Evolutionary conservation across 2,329 filamentous ascomycete genomes (phyloP).

Genomic region (Diaporthe longicolla): DNA sequence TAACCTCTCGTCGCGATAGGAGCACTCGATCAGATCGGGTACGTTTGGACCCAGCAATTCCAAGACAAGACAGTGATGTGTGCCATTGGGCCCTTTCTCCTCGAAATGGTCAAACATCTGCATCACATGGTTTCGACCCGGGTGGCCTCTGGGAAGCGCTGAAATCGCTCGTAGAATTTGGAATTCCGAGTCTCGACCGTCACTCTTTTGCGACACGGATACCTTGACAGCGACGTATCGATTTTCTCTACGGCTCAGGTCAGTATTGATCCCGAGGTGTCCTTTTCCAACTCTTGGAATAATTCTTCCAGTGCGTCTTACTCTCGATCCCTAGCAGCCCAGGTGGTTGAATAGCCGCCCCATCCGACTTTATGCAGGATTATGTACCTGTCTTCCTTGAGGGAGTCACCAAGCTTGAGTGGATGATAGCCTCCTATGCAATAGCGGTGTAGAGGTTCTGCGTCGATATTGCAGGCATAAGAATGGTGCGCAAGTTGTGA

Average conservation of each 20-base stretch:
- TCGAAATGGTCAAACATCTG: conserved; percentile 2
- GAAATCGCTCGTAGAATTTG: neutral
- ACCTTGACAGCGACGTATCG: conserved; percentile 5
- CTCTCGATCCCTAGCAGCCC: conserved; percentile 12
- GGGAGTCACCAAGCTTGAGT: neutral
- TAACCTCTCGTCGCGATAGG: neutral
- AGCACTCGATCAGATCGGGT: neutral
- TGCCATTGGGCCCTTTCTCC: neutral
- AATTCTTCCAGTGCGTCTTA: neutral
- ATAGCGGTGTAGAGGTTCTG: neutral
- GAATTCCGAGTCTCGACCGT: neutral
- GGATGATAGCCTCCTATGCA: neutral
- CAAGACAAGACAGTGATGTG: conserved; percentile 7
- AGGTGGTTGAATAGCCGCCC: conserved; percentile 4
- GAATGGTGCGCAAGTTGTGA: neutral
- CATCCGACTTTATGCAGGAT: conserved; percentile 17
- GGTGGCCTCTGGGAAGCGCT: neutral
- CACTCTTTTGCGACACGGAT: neutral
- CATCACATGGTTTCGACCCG: neutral
- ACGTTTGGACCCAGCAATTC: conserved; percentile 1
- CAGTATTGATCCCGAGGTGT: neutral
- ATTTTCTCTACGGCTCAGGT: neutral
- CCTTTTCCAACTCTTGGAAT: neutral
- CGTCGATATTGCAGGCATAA: neutral
- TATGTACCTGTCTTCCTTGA: conserved; percentile 4